A percentile compares a stretch with the other conserved stretches of the same genome.
These are phyloP conservation scores for Mariannaea sp. DNA, from an alignment of 2,329 filamentous ascomycete species.

Conservation along the genomic window DNA sequence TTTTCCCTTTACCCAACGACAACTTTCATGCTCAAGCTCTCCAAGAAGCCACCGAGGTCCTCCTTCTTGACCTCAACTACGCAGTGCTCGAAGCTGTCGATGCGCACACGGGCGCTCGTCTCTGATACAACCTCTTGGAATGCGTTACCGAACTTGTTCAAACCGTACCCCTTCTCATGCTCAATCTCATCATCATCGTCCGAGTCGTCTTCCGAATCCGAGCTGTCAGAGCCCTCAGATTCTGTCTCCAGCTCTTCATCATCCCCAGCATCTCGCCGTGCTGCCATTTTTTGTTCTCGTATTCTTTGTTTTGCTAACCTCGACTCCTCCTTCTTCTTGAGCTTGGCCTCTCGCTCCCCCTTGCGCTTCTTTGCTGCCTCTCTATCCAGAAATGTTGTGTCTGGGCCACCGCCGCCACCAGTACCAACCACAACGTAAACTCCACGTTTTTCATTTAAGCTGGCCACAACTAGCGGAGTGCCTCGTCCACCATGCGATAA, in stretches of 20 bases:
- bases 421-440: slow-evolving; percentile 94
- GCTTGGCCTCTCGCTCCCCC: slow-evolving; percentile 66
- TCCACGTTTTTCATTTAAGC: slow-evolving; percentile 82
- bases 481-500: slow-evolving; percentile 71
- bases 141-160: slow-evolving; percentile 91
- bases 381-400: slow-evolving; percentile 69
- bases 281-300: slow-evolving; percentile 65
- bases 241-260: slow-evolving; percentile 55
- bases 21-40: slow-evolving; percentile 88
- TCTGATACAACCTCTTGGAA: slow-evolving; percentile 95
- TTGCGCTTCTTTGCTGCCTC: slow-evolving; percentile 67
- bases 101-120: slow-evolving; percentile 85
- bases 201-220: slow-evolving; percentile 52
- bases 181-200: slow-evolving; percentile 60
- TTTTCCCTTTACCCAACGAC: slow-evolving; percentile 64
- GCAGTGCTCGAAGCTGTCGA: slow-evolving; percentile 96
- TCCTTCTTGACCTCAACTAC: slow-evolving; percentile 98
- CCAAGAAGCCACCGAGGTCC: slow-evolving; percentile 86
- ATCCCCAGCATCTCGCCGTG: slow-evolving; percentile 53
- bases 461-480: slow-evolving; percentile 87
- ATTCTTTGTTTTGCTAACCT: slow-evolving; percentile 61
- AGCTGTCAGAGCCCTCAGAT: slow-evolving; percentile 47
- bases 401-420: slow-evolving; percentile 80
- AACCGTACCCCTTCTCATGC: slow-evolving; percentile 68
- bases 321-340: slow-evolving; percentile 64